Conservation (phyloP, 371 early-diverging fungal genomes). For the Lichtheimia hyalospora region DNA sequence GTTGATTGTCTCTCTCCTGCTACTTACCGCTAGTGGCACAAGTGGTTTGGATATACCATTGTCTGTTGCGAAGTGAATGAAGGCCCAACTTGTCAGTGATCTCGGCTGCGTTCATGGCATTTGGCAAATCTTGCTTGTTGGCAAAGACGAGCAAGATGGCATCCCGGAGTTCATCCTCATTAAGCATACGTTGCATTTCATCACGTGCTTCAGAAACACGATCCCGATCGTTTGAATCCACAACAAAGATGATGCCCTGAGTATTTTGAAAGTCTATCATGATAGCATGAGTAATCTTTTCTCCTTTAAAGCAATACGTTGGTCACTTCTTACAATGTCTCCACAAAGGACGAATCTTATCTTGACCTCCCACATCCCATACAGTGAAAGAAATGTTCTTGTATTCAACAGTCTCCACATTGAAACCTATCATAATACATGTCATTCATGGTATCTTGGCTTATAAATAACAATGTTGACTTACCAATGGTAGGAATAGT, state of each 20-base stretch:
- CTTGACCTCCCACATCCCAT: conserved; percentile 93
- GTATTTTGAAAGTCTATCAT: conserved; percentile 88
- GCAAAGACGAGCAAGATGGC: conserved; percentile 92
- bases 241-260: conserved; percentile 96
- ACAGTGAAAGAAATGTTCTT: conserved; percentile 98
- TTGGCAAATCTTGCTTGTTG: conserved; percentile 96
- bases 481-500: conserved; percentile 89
- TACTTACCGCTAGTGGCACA: conserved; percentile 87
- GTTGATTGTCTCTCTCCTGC: too few relatives aligned
- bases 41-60: conserved; percentile 90
- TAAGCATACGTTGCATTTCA: conserved; percentile 86
- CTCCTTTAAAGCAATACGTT: background rate
- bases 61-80: conserved; percentile 82
- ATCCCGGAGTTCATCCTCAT: conserved; percentile 92
- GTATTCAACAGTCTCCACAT: conserved; percentile 93
- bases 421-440: conserved; percentile 58
- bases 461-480: background rate
- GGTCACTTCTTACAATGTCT: conserved; percentile 44
- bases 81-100: conserved; percentile 89
- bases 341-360: conserved; percentile 55
- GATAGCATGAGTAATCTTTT: background rate
- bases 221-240: conserved; percentile 92
- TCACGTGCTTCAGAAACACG: conserved; percentile 85
- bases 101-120: conserved; percentile 93
- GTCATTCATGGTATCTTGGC: conserved; percentile 21